Evolutionary conservation across 768 basidiomycete genomes (phyloP), one percentile per base, ranked within the genome.

Genomic region (Lactifluus subvellereus): DNA sequence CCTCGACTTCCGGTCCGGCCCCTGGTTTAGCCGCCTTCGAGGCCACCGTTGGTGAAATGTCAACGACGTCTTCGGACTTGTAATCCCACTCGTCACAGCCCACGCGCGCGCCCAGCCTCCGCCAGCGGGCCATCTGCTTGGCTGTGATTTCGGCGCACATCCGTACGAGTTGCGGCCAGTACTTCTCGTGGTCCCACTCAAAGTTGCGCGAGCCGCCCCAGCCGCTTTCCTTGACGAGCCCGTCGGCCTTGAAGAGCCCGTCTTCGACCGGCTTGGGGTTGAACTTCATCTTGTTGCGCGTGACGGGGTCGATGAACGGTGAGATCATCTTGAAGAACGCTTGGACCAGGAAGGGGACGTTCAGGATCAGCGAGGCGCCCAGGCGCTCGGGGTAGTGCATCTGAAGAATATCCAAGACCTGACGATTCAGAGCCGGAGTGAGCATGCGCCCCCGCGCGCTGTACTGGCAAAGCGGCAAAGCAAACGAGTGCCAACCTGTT

Each of bases 381-480:
- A 96, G 84, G 4, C 94, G 84, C 72, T 96, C 94, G 0, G 91
- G 91, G 69, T 92, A 94, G 71, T 94, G 90, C 27, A 84, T 81
- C 69, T 92, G 91, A 14, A 92, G 78, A 67, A 91, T 87, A 71
- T 79, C 69, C 3, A 74, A 59, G 32, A 72, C 70, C 71, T 72
- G 50, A n/a, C 42, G 59, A 30, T 52, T 54, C 37, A 52, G 9
- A 51, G 13, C 20, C 14, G 16, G 42, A 47, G 47, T 52, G 37
- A 60, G 42, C 35, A 60, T 20, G 8, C 38, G 37, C 13, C 64
- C 32, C 11, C 47, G 10, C n/a, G 45, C 27, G 3, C 32, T 13
- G 16, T 20, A 33, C 48, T 32, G 37, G 38, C 43, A 13, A 18
- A 35, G 22, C 47, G 11, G 22, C 47, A 32, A 35, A 32, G 2